These are phyloP conservation scores for Macrophomina phaseolina DNA, from an alignment of 2,329 filamentous ascomycete genomes.

Conservation along the genomic window DNA sequence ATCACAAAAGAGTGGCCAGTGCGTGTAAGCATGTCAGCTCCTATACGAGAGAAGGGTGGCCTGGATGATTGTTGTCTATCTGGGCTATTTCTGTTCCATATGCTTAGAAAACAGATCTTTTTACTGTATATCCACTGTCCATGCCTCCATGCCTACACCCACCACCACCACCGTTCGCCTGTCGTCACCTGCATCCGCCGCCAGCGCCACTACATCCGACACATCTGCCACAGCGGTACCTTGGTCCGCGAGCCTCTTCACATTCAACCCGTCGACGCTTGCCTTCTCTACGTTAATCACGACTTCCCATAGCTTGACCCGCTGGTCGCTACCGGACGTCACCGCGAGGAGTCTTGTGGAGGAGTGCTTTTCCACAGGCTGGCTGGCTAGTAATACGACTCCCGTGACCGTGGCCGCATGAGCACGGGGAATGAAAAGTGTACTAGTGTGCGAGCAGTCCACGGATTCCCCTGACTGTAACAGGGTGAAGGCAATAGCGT, in stretches of 20 bases:
- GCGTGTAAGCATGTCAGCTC: no score
- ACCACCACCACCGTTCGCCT: constrained; percentile 15
- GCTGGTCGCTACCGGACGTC: constrained; percentile 55
- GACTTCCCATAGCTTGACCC: constrained; percentile 55
- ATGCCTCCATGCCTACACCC: constrained; percentile 28
- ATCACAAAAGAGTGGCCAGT: no score
- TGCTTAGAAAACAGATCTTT: no score
- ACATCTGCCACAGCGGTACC: constrained; percentile 27
- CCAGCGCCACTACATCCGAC: constrained; percentile 11
- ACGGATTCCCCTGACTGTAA: constrained; percentile 33
- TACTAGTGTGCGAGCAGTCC: constrained; percentile 33
- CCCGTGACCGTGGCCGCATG: constrained; percentile 75
- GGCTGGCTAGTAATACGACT: constrained; percentile 48
- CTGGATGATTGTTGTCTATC: not conserved
- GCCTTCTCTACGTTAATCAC: not conserved
- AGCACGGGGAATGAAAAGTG: constrained; percentile 59
- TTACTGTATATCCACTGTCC: not conserved
- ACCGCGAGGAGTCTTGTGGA: constrained; percentile 33
- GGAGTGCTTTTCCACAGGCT: not conserved
- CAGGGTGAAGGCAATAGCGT: constrained; percentile 69
- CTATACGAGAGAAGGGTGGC: no score
- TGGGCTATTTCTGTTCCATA: not conserved
- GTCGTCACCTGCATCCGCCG: not conserved
- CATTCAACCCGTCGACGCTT: constrained; percentile 3
- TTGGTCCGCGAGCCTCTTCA: constrained; percentile 2